phyloP scores from a whole-genome alignment of 768 basidiomycete genomes.

The Dentipellis sp. region DNA sequence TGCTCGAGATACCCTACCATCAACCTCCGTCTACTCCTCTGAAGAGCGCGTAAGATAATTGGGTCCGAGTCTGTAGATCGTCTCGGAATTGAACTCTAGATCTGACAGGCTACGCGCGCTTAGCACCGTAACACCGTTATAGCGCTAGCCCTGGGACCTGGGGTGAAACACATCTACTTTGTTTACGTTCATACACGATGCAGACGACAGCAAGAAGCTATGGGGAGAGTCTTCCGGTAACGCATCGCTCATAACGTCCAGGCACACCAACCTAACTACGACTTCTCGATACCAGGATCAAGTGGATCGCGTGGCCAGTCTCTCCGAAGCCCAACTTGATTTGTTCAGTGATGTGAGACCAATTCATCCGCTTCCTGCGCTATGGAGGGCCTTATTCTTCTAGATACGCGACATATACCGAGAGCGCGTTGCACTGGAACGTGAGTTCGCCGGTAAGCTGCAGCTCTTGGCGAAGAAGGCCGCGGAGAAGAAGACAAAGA shows the following conservation, averaged over 20 bases:
- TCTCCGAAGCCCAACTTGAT: constrained; percentile 10
- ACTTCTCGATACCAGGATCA: constrained; percentile 8
- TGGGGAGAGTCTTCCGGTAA: constrained; percentile 15
- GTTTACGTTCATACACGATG: no score
- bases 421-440: constrained; percentile 59
- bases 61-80: no score
- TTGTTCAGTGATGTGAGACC: constrained; percentile 8
- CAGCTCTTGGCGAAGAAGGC: constrained; percentile 58
- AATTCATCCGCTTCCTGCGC: neutral
- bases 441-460: constrained; percentile 71
- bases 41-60: no score
- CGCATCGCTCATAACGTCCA: neutral
- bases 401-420: constrained; percentile 69
- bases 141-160: no score
- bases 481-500: constrained; percentile 60
- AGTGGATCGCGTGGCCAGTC: constrained; percentile 16
- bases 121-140: no score
- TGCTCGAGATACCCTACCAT: no score
- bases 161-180: no score
- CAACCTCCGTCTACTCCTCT: no score
- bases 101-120: no score
- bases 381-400: neutral
- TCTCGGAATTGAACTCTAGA: no score
- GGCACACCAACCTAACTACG: neutral
- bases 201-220: constrained; percentile 7